Evolutionary conservation across 2,329 filamentous ascomycete species (phyloP).

Genomic region (Sporothrix dimorphospora): DNA sequence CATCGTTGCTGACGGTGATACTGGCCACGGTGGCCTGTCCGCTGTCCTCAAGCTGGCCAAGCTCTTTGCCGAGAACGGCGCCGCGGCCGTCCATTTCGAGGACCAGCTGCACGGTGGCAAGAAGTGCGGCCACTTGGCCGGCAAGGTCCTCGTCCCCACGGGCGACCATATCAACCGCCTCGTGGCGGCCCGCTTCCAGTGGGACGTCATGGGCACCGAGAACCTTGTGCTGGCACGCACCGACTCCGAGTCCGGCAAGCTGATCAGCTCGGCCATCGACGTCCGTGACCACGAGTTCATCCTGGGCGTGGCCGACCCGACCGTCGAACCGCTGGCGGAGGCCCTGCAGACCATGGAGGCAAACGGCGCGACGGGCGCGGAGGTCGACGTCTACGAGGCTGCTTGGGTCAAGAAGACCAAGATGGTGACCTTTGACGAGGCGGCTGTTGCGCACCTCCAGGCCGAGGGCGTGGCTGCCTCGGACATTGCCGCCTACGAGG

Average conservation of each 20-base stretch:
- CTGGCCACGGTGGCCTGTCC: slow-evolving; percentile 88
- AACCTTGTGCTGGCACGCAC: slow-evolving; percentile 94
- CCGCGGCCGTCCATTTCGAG: slow-evolving; percentile 95
- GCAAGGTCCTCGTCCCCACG: slow-evolving; percentile 91
- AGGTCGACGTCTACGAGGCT: slow-evolving; percentile 86
- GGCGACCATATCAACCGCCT: slow-evolving; percentile 97
- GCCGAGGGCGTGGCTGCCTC: slow-evolving; percentile 64
- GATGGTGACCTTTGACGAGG: slow-evolving; percentile 90
- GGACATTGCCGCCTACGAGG: slow-evolving; percentile 69
- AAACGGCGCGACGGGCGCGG: slow-evolving; percentile 71
- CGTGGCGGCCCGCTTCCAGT: slow-evolving; percentile 90
- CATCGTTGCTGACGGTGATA: slow-evolving; percentile 95
- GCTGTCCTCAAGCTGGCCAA: slow-evolving; percentile 96
- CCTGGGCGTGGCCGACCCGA: slow-evolving; percentile 50
- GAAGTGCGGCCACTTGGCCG: slow-evolving; percentile 95
- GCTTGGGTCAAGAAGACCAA: slow-evolving; percentile 85
- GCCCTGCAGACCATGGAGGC: slow-evolving; percentile 89
- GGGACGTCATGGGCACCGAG: slow-evolving; percentile 96
- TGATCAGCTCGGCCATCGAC: slow-evolving; percentile 89
- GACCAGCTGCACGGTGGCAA: slow-evolving; percentile 98
- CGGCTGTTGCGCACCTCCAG: slow-evolving; percentile 74
- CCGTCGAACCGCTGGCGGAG: slow-evolving; percentile 60
- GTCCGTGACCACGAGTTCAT: slow-evolving; percentile 97
- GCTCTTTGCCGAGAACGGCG: slow-evolving; percentile 95
- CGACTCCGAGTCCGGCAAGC: slow-evolving; percentile 89